These are phyloP conservation scores for Phoma sp. DNA, from an alignment of 2,329 filamentous ascomycete species.

Conservation along the genomic window DNA sequence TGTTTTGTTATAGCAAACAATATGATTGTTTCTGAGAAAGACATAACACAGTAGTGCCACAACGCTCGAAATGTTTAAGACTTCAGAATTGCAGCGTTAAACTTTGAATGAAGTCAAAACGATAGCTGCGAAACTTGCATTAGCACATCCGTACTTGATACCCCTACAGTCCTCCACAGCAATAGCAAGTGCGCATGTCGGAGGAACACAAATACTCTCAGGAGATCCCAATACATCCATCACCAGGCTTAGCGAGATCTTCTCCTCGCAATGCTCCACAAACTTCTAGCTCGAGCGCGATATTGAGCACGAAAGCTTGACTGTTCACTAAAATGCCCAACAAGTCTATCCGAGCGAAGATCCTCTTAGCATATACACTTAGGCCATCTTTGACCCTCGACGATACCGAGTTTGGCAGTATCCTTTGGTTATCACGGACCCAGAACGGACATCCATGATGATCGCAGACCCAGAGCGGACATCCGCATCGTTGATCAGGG, in stretches of 20 bases:
- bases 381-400: not conserved
- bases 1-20: no score
- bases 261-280: not conserved
- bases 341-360: not conserved
- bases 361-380: not conserved
- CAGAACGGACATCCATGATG: not conserved
- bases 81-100: no score
- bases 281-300: not conserved
- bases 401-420: not conserved
- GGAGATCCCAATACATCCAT: not conserved
- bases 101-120: no score
- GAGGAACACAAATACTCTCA: not conserved
- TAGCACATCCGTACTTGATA: not conserved
- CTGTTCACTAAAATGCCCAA: not conserved
- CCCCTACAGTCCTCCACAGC: not conserved
- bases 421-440: not conserved
- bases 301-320: not conserved
- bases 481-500: not conserved
- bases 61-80: no score
- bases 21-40: no score
- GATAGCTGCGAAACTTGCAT: not conserved
- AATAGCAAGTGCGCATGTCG: not conserved
- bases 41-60: no score
- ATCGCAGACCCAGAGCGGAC: not conserved
- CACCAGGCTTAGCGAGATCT: not conserved